These are phyloP conservation scores for Metschnikowia dekortorum DNA, from an alignment of 805 yeast genomes.

Conservation along the genomic window DNA sequence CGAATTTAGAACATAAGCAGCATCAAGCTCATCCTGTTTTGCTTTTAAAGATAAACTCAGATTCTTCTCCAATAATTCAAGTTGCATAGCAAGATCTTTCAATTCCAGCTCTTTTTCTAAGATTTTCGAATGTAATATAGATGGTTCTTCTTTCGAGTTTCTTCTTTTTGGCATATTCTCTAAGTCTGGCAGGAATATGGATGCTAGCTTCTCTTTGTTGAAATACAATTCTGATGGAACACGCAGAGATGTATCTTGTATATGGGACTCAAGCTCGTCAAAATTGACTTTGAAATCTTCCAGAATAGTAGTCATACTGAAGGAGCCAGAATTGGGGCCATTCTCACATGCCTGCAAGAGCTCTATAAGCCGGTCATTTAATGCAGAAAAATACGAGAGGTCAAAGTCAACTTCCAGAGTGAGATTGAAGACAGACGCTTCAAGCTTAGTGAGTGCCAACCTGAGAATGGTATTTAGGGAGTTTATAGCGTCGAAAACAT, in stretches of 20 bases:
- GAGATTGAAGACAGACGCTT: background rate
- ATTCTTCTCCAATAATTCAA: slow-evolving; percentile 43
- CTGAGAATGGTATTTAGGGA: background rate
- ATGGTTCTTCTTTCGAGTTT: background rate
- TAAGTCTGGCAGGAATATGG: background rate
- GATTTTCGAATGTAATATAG: slow-evolving; percentile 4
- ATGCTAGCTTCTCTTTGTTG: background rate
- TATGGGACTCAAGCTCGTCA: background rate
- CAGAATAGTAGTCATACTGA: background rate
- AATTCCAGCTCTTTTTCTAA: slow-evolving; percentile 19
- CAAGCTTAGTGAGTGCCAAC: background rate
- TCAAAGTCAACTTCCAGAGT: background rate
- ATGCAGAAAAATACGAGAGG: background rate
- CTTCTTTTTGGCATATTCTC: no score
- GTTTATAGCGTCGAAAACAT: background rate
- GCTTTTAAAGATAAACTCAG: slow-evolving; percentile 29
- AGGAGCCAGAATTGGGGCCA: background rate
- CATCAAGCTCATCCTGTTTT: slow-evolving; percentile 22
- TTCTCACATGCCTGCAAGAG: background rate
- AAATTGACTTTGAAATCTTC: background rate
- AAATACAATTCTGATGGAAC: background rate
- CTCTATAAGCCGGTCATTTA: background rate
- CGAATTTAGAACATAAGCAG: slow-evolving; percentile 11
- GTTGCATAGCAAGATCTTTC: slow-evolving; percentile 43
- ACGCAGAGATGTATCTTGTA: background rate